A percentile compares a stretch with the other conserved stretches of the same genome.
Evolutionary conservation across 2,329 filamentous ascomycete genomes (phyloP).

Genomic region (Epichloe amarillans): DNA sequence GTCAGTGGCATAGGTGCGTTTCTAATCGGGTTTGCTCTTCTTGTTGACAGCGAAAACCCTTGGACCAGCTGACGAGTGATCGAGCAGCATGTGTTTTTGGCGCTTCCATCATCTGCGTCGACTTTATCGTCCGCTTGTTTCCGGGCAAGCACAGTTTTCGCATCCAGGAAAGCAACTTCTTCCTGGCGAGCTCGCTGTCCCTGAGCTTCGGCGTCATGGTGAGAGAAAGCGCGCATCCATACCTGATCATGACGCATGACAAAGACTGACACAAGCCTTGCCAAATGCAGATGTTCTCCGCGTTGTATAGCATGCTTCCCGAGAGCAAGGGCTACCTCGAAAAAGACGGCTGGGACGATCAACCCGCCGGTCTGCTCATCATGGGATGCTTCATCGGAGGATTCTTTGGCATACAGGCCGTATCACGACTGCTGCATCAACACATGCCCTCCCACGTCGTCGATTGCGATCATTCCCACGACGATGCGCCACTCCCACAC

Average conservation of each 20-base stretch:
- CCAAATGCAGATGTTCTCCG: conserved; percentile 62
- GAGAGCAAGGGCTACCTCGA: conserved; percentile 68
- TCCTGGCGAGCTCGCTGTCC: conserved; percentile 78
- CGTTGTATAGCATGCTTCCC: conserved; percentile 85
- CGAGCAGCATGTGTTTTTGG: conserved; percentile 52
- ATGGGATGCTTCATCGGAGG: conserved; percentile 58
- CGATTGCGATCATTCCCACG: conserved; percentile 64
- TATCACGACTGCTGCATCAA: conserved; percentile 60
- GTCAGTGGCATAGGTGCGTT: conserved; percentile 60
- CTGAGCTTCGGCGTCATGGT: conserved; percentile 96
- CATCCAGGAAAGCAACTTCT: conserved; percentile 79
- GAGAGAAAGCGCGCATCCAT: conserved; percentile 5
- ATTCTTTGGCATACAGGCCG: conserved; percentile 60
- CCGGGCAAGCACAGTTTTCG: conserved; percentile 65
- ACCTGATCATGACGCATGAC: background rate
- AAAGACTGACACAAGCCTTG: background rate
- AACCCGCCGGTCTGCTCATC: conserved; percentile 53
- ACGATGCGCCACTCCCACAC: conserved; percentile 30
- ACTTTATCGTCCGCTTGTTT: conserved; percentile 59
- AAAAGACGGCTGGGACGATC: conserved; percentile 52
- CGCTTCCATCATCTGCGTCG: conserved; percentile 76
- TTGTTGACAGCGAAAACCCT: conserved; percentile 7
- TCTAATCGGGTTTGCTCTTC: background rate
- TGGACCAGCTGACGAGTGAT: conserved; percentile 1
- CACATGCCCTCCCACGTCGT: conserved; percentile 69